These are phyloP conservation scores for Sanguinoderma infundibulare DNA, from an alignment of 1,284 basidiomycete genomes.

Conservation along the genomic window DNA sequence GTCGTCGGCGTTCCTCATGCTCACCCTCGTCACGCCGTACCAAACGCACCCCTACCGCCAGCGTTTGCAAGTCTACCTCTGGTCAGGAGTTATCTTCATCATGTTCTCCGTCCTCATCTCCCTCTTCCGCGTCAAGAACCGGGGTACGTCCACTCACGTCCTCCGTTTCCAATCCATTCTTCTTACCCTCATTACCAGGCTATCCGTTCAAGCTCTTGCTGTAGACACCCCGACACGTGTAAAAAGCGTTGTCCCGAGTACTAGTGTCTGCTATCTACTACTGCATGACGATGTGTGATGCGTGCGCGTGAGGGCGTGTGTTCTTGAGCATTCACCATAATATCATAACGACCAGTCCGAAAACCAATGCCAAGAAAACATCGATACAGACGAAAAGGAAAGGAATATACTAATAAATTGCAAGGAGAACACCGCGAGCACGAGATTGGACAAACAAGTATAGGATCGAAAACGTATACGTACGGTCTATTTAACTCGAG, in stretches of 20 bases:
- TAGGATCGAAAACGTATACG: background rate
- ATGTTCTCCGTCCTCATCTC: constrained; percentile 90
- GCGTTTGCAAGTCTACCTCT: constrained; percentile 87
- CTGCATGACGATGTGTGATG: constrained; percentile 11
- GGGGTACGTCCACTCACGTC: constrained; percentile 55
- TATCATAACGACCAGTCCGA: constrained; percentile 8
- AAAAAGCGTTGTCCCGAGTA: constrained; percentile 23
- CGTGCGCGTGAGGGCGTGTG: constrained; percentile 6
- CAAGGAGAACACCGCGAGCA: background rate
- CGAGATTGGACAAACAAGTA: background rate
- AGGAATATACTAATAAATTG: background rate
- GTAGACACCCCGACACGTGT: constrained; percentile 23
- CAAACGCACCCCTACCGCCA: constrained; percentile 81
- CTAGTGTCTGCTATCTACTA: constrained; percentile 25
- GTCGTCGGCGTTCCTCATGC: constrained; percentile 81
- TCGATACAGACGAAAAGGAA: constrained; percentile 15
- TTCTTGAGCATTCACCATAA: constrained; percentile 12
- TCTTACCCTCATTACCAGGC: constrained; percentile 43
- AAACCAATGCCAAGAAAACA: constrained; percentile 9
- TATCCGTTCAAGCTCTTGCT: constrained; percentile 82
- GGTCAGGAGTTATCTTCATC: constrained; percentile 83
- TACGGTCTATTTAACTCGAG: constrained; percentile 23
- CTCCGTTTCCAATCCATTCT: constrained; percentile 2
- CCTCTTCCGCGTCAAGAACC: constrained; percentile 92
- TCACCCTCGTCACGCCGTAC: constrained; percentile 82